Evolutionary conservation across 805 yeast species (phyloP).

Genomic region (Pichia manshurica): DNA sequence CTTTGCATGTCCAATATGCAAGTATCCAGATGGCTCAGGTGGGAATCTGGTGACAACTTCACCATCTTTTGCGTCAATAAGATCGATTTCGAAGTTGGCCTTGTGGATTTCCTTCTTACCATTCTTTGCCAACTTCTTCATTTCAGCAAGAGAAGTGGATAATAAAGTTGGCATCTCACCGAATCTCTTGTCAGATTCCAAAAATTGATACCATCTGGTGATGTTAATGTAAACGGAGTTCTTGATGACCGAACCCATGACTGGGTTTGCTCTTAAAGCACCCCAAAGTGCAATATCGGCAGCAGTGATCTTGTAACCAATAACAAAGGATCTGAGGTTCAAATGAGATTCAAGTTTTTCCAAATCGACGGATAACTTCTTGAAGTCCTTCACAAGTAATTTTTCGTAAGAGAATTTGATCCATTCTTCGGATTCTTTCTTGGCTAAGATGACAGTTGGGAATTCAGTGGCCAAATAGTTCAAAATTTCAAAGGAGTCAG

Average conservation of each 20-base stretch:
- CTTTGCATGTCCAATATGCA: constrained; percentile 98
- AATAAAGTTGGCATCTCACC: constrained; percentile 64
- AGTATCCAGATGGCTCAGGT: constrained; percentile 98
- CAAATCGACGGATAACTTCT: constrained; percentile 69
- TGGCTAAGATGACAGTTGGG: constrained; percentile 39
- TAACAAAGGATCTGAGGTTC: constrained; percentile 75
- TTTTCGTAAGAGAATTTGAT: constrained; percentile 59
- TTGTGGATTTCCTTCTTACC: constrained; percentile 84
- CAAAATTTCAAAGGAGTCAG: constrained; percentile 42
- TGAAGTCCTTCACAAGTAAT: constrained; percentile 79
- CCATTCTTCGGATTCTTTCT: constrained; percentile 53
- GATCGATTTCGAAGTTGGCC: constrained; percentile 91
- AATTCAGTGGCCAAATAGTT: constrained; percentile 44
- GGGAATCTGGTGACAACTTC: constrained; percentile 98
- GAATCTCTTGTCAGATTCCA: constrained; percentile 62
- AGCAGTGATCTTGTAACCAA: constrained; percentile 59
- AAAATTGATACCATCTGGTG: constrained; percentile 85
- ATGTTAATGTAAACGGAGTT: constrained; percentile 78
- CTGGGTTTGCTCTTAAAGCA: constrained; percentile 84
- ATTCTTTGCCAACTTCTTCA: constrained; percentile 64
- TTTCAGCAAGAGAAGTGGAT: constrained; percentile 63
- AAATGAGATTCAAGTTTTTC: constrained; percentile 78
- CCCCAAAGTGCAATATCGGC: constrained; percentile 95
- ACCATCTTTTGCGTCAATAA: constrained; percentile 87
- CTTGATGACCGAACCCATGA: constrained; percentile 86